A percentile compares a stretch with the other conserved stretches of the same genome.
Evolutionary conservation across 805 yeast genomes (phyloP).

Genomic region (Cyberlindnera maclurae): DNA sequence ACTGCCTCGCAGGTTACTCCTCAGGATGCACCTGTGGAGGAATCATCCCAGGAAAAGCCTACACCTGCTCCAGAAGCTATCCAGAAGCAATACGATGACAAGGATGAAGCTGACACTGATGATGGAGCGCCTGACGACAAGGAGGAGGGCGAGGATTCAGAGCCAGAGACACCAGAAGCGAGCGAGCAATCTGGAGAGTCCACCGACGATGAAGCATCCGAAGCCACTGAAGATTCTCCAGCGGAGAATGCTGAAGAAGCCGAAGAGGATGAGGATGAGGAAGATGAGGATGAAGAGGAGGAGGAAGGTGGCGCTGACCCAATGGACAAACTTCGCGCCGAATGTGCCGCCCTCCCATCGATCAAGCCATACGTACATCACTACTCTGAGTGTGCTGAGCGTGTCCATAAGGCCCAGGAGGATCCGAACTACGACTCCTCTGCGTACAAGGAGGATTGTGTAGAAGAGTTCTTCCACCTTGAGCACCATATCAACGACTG

Average conservation of each 20-base stretch:
- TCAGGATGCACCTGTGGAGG: constrained; percentile 7
- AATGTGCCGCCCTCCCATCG: constrained; percentile 59
- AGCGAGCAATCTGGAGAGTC: not conserved
- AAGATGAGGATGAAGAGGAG: constrained; percentile 62
- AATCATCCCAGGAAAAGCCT: constrained; percentile 7
- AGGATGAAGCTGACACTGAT: constrained; percentile 1
- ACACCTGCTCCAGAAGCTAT: constrained; percentile 3
- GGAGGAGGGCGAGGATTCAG: constrained; percentile 3
- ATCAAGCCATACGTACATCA: constrained; percentile 79
- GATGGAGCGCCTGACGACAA: constrained; percentile 8
- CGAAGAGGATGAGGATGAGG: constrained; percentile 40
- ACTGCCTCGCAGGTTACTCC: constrained; percentile 1
- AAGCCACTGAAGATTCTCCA: constrained; percentile 8
- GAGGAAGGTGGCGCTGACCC: constrained; percentile 67
- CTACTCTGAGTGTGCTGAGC: constrained; percentile 89
- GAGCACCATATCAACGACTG: constrained; percentile 90
- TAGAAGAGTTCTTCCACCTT: constrained; percentile 95
- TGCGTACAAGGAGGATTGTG: constrained; percentile 91
- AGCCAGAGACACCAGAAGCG: constrained; percentile 7
- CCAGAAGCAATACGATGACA: too few species aligned
- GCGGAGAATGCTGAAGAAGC: constrained; percentile 11
- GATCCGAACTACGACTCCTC: constrained; percentile 75
- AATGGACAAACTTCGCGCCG: constrained; percentile 55
- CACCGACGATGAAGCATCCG: constrained; percentile 8
- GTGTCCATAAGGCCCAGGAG: constrained; percentile 84